These are phyloP conservation scores for Thermothelomyces thermophilus DNA, from an alignment of 2,329 filamentous ascomycete genomes.

Conservation along the genomic window DNA sequence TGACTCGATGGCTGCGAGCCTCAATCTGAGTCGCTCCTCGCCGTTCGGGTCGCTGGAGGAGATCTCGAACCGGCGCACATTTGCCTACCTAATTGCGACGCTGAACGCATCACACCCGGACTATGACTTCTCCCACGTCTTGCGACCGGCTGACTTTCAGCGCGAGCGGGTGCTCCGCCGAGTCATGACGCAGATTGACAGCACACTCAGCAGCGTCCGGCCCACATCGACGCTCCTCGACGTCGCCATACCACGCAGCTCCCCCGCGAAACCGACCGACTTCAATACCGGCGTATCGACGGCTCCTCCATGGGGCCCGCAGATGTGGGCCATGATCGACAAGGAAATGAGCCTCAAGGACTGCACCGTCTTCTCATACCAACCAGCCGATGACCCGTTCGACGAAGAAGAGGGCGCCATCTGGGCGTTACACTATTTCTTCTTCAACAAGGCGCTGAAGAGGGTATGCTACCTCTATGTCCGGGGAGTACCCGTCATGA, in stretches of 20 bases:
- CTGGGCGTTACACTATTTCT: conserved; percentile 95
- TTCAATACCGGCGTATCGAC: conserved; percentile 38
- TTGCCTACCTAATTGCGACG: conserved; percentile 93
- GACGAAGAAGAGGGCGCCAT: conserved; percentile 88
- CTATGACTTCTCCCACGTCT: conserved; percentile 92
- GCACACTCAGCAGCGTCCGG: conserved; percentile 77
- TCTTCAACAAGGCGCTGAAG: conserved; percentile 90
- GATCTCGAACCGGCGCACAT: conserved; percentile 80
- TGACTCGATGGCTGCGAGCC: conserved; percentile 56
- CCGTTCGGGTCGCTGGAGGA: conserved; percentile 89
- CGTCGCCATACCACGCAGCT: conserved; percentile 36
- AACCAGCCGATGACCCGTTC: conserved; percentile 83
- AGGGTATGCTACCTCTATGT: conserved; percentile 91
- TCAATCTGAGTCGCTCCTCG: conserved; percentile 79
- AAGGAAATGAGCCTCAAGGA: conserved; percentile 90
- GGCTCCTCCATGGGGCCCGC: conserved; percentile 70
- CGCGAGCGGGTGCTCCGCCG: conserved; percentile 71
- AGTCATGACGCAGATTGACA: conserved; percentile 84
- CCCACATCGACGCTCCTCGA: conserved; percentile 47
- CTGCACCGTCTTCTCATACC: conserved; percentile 84
- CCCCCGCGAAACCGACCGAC: conserved; percentile 31
- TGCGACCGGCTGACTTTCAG: conserved; percentile 84
- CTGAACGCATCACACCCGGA: conserved; percentile 93
- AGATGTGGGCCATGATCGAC: conserved; percentile 88
- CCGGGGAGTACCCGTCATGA: conserved; percentile 75